phyloP scores from a whole-genome alignment of 2,329 filamentous ascomycete species.

The Aspergillus clavatus region DNA sequence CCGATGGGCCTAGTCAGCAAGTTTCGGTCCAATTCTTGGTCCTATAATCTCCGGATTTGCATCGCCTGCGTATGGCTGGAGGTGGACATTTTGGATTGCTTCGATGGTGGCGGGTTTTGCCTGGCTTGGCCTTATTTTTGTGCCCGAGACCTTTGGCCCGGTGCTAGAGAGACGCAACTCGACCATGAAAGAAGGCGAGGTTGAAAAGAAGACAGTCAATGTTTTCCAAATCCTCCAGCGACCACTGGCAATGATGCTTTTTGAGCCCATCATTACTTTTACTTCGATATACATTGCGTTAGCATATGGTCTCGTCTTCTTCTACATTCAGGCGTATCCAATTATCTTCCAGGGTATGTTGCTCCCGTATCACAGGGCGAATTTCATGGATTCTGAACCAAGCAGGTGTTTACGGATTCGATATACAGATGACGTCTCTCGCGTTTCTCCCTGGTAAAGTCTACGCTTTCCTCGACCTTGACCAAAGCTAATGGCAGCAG shows the following conservation, averaged over 20 bases:
- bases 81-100: constrained; percentile 53
- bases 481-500: constrained; percentile 13
- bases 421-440: constrained; percentile 60
- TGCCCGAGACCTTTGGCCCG: constrained; percentile 40
- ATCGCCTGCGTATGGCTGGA: constrained; percentile 36
- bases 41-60: constrained; percentile 45
- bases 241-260: constrained; percentile 66
- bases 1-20: constrained; percentile 24
- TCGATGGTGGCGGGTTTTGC: constrained; percentile 60
- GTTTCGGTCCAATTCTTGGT: constrained; percentile 39
- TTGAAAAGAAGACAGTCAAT: constrained; percentile 33
- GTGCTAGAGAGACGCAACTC: neutral
- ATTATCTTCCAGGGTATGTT: constrained; percentile 56
- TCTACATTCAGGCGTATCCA: constrained; percentile 72
- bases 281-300: constrained; percentile 67
- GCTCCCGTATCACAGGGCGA: fast-evolving
- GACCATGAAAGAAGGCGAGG: constrained; percentile 28
- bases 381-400: neutral
- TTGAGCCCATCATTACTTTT: constrained; percentile 68
- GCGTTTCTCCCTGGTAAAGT: constrained; percentile 58
- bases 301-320: constrained; percentile 64
- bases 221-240: constrained; percentile 66
- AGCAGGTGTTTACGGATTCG: constrained; percentile 56
- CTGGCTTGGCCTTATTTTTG: constrained; percentile 55
- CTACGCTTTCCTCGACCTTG: neutral